Evolutionary conservation across 2,329 filamentous ascomycete genomes (phyloP).

Genomic region (Thermothelomyces thermophilus): DNA sequence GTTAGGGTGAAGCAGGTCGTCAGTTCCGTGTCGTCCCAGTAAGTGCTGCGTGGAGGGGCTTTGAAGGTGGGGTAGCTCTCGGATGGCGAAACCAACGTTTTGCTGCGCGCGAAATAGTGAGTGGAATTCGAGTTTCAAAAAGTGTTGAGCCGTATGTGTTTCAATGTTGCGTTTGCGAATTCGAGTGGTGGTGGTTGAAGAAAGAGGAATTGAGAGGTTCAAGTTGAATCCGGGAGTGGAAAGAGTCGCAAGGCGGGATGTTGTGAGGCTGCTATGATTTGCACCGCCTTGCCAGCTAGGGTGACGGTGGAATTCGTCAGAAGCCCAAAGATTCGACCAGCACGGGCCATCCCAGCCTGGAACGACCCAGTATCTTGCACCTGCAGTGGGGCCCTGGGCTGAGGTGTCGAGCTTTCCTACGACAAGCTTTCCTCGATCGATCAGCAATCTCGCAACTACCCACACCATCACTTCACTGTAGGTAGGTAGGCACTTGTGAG

Average conservation of each 20-base stretch:
- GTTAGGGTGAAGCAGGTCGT: slow-evolving; percentile 1
- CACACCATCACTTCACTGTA: too few relatives aligned
- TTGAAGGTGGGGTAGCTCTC: slow-evolving; percentile 23
- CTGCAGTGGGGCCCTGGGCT: neutral
- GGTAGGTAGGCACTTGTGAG: too few relatives aligned
- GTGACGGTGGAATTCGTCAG: slow-evolving; percentile 36
- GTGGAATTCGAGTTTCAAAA: too few relatives aligned
- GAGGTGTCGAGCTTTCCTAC: neutral
- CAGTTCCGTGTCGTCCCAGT: neutral
- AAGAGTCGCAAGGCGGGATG: slow-evolving; percentile 4
- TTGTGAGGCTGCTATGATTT: slow-evolving; percentile 21
- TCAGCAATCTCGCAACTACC: too few relatives aligned
- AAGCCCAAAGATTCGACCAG: slow-evolving; percentile 35
- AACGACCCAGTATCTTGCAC: neutral
- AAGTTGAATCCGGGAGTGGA: neutral
- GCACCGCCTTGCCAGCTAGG: slow-evolving; percentile 17
- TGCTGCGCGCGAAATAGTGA: neutral
- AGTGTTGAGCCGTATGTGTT: too few relatives aligned
- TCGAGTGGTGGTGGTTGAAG: neutral
- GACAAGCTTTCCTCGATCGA: neutral
- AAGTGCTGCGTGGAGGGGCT: neutral
- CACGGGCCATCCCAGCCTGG: slow-evolving; percentile 26
- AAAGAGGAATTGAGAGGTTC: neutral
- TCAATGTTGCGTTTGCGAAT: neutral
- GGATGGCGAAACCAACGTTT: slow-evolving; percentile 11